Conservation (phyloP, 768 basidiomycete genomes). For the Boletus rubescentipes region DNA sequence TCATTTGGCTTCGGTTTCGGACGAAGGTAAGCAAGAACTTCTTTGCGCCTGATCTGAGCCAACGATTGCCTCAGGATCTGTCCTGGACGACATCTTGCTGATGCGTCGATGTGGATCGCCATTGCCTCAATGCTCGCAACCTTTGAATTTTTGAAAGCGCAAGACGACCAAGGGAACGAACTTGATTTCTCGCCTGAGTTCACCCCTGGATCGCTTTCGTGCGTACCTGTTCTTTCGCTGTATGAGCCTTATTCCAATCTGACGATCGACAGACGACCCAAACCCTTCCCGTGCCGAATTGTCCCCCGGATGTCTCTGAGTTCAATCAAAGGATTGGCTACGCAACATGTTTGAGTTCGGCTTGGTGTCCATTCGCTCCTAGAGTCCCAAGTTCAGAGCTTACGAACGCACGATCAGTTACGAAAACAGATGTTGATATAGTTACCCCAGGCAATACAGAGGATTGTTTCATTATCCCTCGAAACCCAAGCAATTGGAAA, state of each 20-base stretch:
- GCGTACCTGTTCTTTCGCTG: background rate
- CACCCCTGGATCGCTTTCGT: conserved; percentile 18
- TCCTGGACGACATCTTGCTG: conserved; percentile 24
- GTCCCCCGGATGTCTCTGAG: conserved; percentile 14
- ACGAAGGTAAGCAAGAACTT: conserved; percentile 17
- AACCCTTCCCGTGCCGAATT: conserved; percentile 23
- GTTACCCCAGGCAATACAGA: background rate
- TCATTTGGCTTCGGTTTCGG: conserved; percentile 26
- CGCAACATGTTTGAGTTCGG: conserved; percentile 6
- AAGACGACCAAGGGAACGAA: conserved; percentile 22
- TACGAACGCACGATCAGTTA: background rate
- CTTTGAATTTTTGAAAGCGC: conserved; percentile 23
- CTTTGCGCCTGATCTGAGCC: background rate
- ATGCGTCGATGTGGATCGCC: conserved; percentile 28
- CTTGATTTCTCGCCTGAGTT: conserved; percentile 28
- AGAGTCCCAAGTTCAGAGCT: background rate
- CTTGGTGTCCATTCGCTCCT: background rate
- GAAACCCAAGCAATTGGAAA: background rate
- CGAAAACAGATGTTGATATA: background rate
- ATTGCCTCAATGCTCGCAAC: conserved; percentile 23
- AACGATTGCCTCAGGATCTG: conserved; percentile 15
- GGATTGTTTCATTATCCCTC: background rate
- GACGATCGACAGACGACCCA: conserved; percentile 18
- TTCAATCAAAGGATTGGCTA: conserved; percentile 11
- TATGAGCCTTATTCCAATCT: background rate